A percentile compares a stretch with the other conserved stretches of the same genome.
phyloP scores from a whole-genome alignment of 805 yeast species.

The Lipomyces yamadae region DNA sequence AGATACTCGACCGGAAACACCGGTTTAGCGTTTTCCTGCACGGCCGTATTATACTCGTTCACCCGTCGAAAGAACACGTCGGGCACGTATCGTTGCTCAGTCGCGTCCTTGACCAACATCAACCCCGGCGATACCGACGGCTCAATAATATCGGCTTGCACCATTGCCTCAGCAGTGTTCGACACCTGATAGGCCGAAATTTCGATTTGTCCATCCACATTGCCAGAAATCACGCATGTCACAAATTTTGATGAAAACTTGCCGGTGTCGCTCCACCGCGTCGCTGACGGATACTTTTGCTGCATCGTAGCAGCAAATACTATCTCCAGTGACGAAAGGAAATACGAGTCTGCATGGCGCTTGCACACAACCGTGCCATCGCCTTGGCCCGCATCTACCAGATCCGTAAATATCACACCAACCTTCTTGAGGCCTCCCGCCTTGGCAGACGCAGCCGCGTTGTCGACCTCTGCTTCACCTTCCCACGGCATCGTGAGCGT shows the following conservation, averaged over 20 bases:
- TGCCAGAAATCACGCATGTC: conserved; percentile 94
- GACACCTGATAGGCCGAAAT: conserved; percentile 90
- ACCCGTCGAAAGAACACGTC: conserved; percentile 83
- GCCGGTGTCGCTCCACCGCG: conserved; percentile 68
- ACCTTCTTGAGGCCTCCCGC: conserved; percentile 68
- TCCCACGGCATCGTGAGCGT: conserved; percentile 59
- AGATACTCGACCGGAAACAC: conserved; percentile 92
- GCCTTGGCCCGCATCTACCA: conserved; percentile 82
- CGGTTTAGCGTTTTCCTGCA: conserved; percentile 87
- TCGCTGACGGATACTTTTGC: conserved; percentile 60
- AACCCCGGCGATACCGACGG: conserved; percentile 91
- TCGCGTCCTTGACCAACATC: conserved; percentile 78
- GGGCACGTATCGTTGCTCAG: conserved; percentile 82
- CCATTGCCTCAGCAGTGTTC: conserved; percentile 82
- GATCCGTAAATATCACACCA: conserved; percentile 88
- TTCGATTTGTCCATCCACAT: conserved; percentile 83
- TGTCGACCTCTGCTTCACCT: conserved; percentile 62
- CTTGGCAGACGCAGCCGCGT: conserved; percentile 50
- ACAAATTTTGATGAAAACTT: conserved; percentile 85
- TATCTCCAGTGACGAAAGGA: conserved; percentile 85
- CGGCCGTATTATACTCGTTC: conserved; percentile 86
- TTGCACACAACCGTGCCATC: conserved; percentile 91
- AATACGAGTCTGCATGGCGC: conserved; percentile 89
- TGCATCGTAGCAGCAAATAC: conserved; percentile 83
- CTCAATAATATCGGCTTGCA: conserved; percentile 79